phyloP scores from a whole-genome alignment of 805 yeast genomes.

The Pichia exigua region DNA sequence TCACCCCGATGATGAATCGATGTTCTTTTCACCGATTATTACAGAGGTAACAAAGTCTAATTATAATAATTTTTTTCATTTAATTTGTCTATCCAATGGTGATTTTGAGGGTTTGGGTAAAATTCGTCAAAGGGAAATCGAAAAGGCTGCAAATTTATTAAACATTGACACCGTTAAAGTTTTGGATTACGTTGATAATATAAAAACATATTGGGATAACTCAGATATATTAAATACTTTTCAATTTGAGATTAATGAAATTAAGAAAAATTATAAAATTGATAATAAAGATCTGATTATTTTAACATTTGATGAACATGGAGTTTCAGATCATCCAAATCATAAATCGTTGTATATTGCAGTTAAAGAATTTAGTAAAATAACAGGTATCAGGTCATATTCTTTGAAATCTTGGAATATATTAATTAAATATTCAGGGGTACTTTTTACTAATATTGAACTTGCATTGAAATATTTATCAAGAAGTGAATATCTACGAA shows the following conservation, averaged over 20 bases:
- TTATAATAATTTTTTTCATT: constrained; percentile 42
- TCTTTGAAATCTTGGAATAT: constrained; percentile 28
- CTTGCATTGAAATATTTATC: constrained; percentile 5
- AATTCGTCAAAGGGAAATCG: constrained; percentile 53
- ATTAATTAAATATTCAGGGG: constrained; percentile 41
- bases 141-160: constrained; percentile 43
- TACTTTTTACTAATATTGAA: constrained; percentile 33
- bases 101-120: constrained; percentile 68
- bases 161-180: constrained; percentile 41
- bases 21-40: constrained; percentile 88
- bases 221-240: constrained; percentile 34
- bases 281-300: constrained; percentile 31
- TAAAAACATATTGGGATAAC: constrained; percentile 57
- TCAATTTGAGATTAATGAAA: constrained; percentile 9
- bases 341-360: constrained; percentile 62
- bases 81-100: constrained; percentile 74
- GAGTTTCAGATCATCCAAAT: constrained; percentile 85
- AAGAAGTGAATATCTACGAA: background rate
- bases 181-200: constrained; percentile 59
- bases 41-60: constrained; percentile 40
- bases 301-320: constrained; percentile 73
- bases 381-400: constrained; percentile 14
- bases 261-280: constrained; percentile 10
- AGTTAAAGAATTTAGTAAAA: constrained; percentile 29
- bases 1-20: constrained; percentile 97